Conservation (phyloP, 2,329 filamentous ascomycete species). For the Mycosphaerelloides madeirae region DNA sequence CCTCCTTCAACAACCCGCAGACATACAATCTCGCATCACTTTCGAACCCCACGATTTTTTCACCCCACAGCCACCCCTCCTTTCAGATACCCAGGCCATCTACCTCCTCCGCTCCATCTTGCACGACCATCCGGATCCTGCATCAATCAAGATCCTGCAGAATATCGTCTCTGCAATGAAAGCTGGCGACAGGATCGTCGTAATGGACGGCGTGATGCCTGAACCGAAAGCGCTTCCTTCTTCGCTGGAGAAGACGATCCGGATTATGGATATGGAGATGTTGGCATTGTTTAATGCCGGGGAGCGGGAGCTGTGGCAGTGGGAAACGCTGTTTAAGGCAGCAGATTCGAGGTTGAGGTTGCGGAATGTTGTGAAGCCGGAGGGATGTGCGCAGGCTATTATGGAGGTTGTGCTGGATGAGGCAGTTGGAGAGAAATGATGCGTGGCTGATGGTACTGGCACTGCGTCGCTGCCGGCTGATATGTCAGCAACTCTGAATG, state of each 20-base stretch:
- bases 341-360: constrained; percentile 2
- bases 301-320: constrained; percentile 4
- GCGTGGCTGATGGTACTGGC: no score
- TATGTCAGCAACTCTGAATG: no score
- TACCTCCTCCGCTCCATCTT: constrained; percentile 17
- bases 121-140: constrained; percentile 20
- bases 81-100: constrained; percentile 25
- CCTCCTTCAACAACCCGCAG: constrained; percentile 1
- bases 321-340: constrained; percentile 2
- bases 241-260: not conserved
- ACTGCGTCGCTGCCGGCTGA: no score
- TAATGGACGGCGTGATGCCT: constrained; percentile 21
- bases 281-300: constrained; percentile 6
- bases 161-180: constrained; percentile 16
- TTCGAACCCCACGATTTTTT: constrained; percentile 25
- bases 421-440: no score
- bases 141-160: constrained; percentile 16
- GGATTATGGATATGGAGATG: constrained; percentile 7
- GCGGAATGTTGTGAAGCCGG: not conserved
- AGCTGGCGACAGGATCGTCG: constrained; percentile 20
- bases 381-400: constrained; percentile 3
- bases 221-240: constrained; percentile 2
- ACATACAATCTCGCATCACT: constrained; percentile 1
- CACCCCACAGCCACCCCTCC: constrained; percentile 21
- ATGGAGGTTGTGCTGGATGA: constrained; percentile 7